Evolutionary conservation across 371 early-diverging fungal genomes (phyloP).

Genomic region (Mortierella sp.): DNA sequence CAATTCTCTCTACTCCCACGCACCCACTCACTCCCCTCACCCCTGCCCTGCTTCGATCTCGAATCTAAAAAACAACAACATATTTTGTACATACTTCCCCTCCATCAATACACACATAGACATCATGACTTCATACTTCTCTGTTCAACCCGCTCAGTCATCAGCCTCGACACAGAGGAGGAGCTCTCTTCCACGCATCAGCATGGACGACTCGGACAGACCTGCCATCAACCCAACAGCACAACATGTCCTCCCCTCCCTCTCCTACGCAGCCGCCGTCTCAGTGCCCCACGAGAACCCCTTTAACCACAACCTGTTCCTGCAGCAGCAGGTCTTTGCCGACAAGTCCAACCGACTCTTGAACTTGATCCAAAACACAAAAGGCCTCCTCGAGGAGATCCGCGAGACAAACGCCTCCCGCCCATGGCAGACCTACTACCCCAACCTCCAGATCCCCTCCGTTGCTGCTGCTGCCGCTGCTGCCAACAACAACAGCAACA

Average conservation of each 20-base stretch:
- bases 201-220: conserved; percentile 40
- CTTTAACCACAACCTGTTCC: conserved; percentile 46
- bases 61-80: neutral
- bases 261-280: conserved; percentile 39
- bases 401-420: conserved; percentile 71
- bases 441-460: conserved; percentile 55
- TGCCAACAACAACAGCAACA: conserved; percentile 2
- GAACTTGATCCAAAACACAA: conserved; percentile 69
- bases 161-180: conserved; percentile 41
- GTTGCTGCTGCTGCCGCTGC: conserved; percentile 16
- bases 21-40: conserved; percentile 1
- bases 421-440: conserved; percentile 78
- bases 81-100: conserved; percentile 1
- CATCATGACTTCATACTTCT: conserved; percentile 55
- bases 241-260: conserved; percentile 44
- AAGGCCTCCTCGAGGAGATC: conserved; percentile 70
- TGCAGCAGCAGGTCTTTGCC: conserved; percentile 74
- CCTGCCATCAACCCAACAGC: conserved; percentile 13
- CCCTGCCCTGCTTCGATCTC: neutral
- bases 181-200: conserved; percentile 46
- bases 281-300: conserved; percentile 34
- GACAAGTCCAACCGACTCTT: conserved; percentile 80
- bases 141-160: conserved; percentile 34
- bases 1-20: neutral
- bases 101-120: conserved; percentile 11